phyloP scores from a whole-genome alignment of 1,284 basidiomycete species.

The Microbotryomycetes sp. region DNA sequence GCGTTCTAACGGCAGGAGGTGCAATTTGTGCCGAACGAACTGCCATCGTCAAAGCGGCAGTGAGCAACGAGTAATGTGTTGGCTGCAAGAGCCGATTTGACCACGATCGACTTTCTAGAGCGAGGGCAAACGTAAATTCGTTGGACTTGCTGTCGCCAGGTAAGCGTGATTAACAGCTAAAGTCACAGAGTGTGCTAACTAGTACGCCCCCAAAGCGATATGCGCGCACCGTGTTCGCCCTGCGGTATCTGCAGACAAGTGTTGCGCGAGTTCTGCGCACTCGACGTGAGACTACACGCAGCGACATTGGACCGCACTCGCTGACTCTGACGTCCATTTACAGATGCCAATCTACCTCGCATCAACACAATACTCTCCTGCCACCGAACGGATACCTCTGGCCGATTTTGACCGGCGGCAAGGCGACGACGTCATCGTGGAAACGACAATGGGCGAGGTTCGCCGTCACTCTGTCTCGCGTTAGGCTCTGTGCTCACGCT shows the following conservation, averaged over 20 bases:
- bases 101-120: constrained; percentile 50
- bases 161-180: background rate
- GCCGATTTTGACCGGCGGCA: background rate
- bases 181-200: background rate
- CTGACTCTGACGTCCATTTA: too few species aligned
- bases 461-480: too few species aligned
- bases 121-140: constrained; percentile 59
- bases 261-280: constrained; percentile 76
- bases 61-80: constrained; percentile 44
- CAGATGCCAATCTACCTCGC: constrained; percentile 71
- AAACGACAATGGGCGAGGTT: background rate
- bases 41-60: constrained; percentile 75
- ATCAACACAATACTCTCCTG: constrained; percentile 53
- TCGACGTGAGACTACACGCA: constrained; percentile 36
- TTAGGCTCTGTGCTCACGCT: background rate
- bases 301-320: too few species aligned
- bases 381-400: background rate
- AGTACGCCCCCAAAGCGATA: constrained; percentile 43
- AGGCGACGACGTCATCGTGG: background rate
- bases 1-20: constrained; percentile 37
- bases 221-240: constrained; percentile 14
- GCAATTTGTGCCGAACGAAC: constrained; percentile 81
- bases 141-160: constrained; percentile 56
- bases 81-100: constrained; percentile 1
- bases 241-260: constrained; percentile 71